A percentile compares a stretch with the other conserved stretches of the same genome.
Evolutionary conservation across 805 yeast genomes (phyloP).

Genomic region (Kuraishia floccosa): DNA sequence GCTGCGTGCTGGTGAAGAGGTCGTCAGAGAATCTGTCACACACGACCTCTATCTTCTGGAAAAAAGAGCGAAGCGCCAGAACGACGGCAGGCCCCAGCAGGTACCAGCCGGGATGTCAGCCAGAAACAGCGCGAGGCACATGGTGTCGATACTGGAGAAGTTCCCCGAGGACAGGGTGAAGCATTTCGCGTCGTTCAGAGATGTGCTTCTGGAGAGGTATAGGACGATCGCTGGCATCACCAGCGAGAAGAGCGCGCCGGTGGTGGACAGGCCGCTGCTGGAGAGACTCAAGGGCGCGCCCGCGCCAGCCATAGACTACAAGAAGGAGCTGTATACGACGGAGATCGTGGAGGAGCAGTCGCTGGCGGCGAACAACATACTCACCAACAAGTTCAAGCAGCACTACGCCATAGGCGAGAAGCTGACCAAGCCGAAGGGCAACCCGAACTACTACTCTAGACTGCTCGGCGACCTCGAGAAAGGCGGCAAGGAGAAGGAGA

Average conservation of each 20-base stretch:
- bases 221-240: slow-evolving; percentile 37
- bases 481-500: slow-evolving; percentile 59
- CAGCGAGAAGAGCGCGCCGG: slow-evolving; percentile 14
- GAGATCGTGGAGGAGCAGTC: slow-evolving; percentile 41
- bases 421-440: slow-evolving; percentile 71
- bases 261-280: slow-evolving; percentile 13
- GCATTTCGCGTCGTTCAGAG: slow-evolving; percentile 62
- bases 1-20: too few relatives aligned
- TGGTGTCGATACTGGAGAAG: slow-evolving; percentile 45
- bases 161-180: slow-evolving; percentile 61
- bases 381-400: slow-evolving; percentile 48
- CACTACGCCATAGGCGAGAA: slow-evolving; percentile 58
- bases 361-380: slow-evolving; percentile 42
- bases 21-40: too few relatives aligned
- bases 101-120: too few relatives aligned
- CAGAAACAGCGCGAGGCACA: slow-evolving; percentile 28
- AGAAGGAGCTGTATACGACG: slow-evolving; percentile 37
- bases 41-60: too few relatives aligned
- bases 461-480: slow-evolving; percentile 51
- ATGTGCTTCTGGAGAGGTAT: slow-evolving; percentile 48
- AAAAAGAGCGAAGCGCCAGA: too few relatives aligned
- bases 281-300: slow-evolving; percentile 21
- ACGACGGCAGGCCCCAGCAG: too few relatives aligned
- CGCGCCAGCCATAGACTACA: slow-evolving; percentile 25
- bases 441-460: slow-evolving; percentile 67